These are phyloP conservation scores for Misopates orontium DNA, from an alignment of 257 asterid genomes.

Conservation along the genomic window DNA sequence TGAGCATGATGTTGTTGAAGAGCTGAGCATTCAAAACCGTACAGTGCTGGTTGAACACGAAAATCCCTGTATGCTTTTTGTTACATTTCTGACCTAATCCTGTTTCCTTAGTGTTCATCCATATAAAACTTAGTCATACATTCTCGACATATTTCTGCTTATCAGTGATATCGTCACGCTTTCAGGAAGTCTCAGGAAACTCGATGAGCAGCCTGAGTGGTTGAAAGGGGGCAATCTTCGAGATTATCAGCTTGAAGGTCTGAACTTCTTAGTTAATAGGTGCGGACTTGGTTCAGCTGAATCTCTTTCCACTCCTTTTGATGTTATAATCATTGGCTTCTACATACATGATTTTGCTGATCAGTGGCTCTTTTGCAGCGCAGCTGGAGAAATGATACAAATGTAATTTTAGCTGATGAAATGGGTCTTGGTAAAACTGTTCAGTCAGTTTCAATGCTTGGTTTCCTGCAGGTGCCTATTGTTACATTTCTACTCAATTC, in stretches of 20 bases:
- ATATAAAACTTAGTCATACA: not conserved
- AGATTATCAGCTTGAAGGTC: conserved; percentile 99
- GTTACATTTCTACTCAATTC: conserved; percentile 18
- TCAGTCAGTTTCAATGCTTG: conserved; percentile 98
- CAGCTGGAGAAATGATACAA: conserved; percentile 99
- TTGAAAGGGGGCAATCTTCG: conserved; percentile 96
- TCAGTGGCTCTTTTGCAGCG: conserved; percentile 51
- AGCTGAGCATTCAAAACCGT: not conserved
- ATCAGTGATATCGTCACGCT: conserved; percentile 18
- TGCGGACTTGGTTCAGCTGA: conserved; percentile 42
- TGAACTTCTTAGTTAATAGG: conserved; percentile 97
- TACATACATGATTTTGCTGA: conserved; percentile 38
- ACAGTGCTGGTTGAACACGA: not conserved
- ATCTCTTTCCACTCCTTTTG: conserved; percentile 17
- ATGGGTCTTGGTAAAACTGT: conserved; percentile 99
- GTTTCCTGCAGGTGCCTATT: conserved; percentile 81
- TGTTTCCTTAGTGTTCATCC: conserved; percentile 13
- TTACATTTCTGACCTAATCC: not conserved
- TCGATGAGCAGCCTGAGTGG: conserved; percentile 99
- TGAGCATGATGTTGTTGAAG: no score
- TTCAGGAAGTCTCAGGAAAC: conserved; percentile 95
- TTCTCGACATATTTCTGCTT: conserved; percentile 8
- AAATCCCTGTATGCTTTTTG: not conserved
- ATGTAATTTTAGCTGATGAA: conserved; percentile 98
- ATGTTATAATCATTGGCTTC: conserved; percentile 26